Evolutionary conservation across 192 early-diverging fungal species (phyloP).

Genomic region (Helicostylum pulchrum): DNA sequence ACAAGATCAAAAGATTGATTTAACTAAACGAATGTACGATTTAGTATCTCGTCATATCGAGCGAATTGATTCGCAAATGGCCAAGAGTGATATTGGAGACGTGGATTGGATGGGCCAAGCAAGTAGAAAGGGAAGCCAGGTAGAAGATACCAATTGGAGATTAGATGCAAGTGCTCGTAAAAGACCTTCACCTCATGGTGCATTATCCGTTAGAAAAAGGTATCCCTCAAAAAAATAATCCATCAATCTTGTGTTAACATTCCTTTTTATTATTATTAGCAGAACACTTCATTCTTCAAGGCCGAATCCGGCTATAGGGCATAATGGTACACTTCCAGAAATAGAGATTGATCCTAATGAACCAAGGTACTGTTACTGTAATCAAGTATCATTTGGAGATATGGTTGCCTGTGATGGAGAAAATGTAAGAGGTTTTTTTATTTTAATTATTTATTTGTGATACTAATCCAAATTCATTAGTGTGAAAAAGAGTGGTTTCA

Average conservation of each 20-base stretch:
- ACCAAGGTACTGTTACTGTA: conserved; percentile 84
- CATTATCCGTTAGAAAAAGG: conserved; percentile 14
- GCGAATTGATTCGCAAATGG: conserved; percentile 34
- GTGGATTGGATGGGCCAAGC: conserved; percentile 24
- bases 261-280: background rate
- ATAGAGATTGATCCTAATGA: conserved; percentile 86
- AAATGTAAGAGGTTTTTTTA: conserved; percentile 33
- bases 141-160: background rate
- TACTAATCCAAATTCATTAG: conserved; percentile 13
- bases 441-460: background rate
- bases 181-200: conserved; percentile 10
- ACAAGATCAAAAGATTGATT: conserved; percentile 54
- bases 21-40: conserved; percentile 46
- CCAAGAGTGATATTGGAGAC: conserved; percentile 30
- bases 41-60: conserved; percentile 43
- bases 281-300: conserved; percentile 33
- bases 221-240: background rate
- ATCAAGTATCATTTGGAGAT: conserved; percentile 83
- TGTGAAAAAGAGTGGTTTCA: conserved; percentile 93
- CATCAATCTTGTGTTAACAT: background rate
- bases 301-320: conserved; percentile 24
- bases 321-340: conserved; percentile 29
- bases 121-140: background rate
- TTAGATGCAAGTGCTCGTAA: conserved; percentile 2
- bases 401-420: conserved; percentile 88